Evolutionary conservation across 2,329 filamentous ascomycete genomes (phyloP).

Genomic region (Colletotrichum simmondsii): DNA sequence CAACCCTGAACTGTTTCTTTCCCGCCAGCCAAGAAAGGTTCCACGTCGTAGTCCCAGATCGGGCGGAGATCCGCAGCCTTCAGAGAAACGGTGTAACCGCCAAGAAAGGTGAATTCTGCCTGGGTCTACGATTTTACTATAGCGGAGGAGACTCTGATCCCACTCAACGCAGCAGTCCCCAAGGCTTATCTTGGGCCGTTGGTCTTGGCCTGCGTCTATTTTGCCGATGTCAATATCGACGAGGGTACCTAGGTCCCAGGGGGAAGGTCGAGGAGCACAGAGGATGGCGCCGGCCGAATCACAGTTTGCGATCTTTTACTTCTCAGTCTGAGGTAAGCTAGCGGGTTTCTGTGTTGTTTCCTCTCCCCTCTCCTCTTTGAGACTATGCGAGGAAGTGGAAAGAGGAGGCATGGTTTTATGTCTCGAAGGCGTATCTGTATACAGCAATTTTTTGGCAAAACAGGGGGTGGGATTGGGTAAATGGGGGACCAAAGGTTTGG

Average conservation of each 20-base stretch:
- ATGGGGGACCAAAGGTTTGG: neutral
- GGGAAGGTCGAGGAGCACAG: too few species aligned
- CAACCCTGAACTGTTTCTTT: neutral
- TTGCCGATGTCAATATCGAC: neutral
- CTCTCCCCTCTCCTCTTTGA: neutral
- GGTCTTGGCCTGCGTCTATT: conserved; percentile 16
- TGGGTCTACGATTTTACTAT: neutral
- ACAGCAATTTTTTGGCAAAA: neutral
- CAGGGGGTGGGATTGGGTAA: too few species aligned
- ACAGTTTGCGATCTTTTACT: neutral
- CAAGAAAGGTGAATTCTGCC: neutral
- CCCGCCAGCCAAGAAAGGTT: conserved; percentile 1
- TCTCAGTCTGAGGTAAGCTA: neutral
- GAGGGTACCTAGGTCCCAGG: neutral
- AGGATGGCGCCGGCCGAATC: neutral
- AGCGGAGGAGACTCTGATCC: neutral
- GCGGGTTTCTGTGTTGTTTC: neutral
- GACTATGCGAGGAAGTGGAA: too few species aligned
- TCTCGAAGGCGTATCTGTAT: neutral
- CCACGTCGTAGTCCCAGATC: conserved; percentile 18
- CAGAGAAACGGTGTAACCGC: conserved; percentile 11
- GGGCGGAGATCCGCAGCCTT: conserved; percentile 12
- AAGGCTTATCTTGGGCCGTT: conserved; percentile 7
- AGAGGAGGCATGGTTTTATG: neutral
- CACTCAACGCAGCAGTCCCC: neutral